Evolutionary conservation across 2,329 filamentous ascomycete genomes (phyloP), one percentile per base, ranked within the genome.

Genomic region (Fusarium sp.): DNA sequence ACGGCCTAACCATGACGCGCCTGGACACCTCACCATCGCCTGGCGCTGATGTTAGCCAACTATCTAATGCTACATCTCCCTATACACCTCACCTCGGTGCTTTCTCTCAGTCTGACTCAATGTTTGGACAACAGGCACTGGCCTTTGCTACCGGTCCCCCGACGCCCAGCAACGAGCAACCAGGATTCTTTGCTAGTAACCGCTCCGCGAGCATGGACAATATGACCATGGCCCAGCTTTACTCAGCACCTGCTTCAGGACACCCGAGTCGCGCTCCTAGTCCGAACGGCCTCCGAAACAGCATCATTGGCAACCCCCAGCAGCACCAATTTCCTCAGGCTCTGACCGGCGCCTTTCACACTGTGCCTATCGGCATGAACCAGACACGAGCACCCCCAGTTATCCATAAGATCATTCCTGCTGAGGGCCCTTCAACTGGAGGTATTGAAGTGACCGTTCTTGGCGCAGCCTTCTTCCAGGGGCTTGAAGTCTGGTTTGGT

Each of bases 361-460:
- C 79, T 21, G 78, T 87, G 31, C 83, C 87, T 28, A 76, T 88
- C 28, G 80, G 78, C 10, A 80, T 86, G 57, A 83, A 83, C 48
- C 82, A 84, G 42, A 81, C 85, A n/a, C 81, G 85, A 29, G 57
- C 71, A 2, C 77, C 80, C 13, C 83, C 86, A 4, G 88, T 91
- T 20, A 95, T 97, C 23, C 91, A 93, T 77, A 95, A 94, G 77
- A 86, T 97, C 65, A 93, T 96, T 35, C 94, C 94, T 1, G 87
- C 86, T 29, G 92, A 97, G 78, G 94, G 94, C 0, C 92, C 94
- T 9, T 92, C 90, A 61, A 89, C 88, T 35, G 94, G 94, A 62
- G 94, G 94, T 41, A 94, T 93, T 53, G 94, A 98, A 77, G 93
- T 97, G 5, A 95, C 93, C 0, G 88, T 96, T 57, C 84, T 97